Evolutionary conservation across 2,329 filamentous ascomycete genomes (phyloP), one percentile per base, ranked within the genome.

Genomic region (Botrytis tulipae): DNA sequence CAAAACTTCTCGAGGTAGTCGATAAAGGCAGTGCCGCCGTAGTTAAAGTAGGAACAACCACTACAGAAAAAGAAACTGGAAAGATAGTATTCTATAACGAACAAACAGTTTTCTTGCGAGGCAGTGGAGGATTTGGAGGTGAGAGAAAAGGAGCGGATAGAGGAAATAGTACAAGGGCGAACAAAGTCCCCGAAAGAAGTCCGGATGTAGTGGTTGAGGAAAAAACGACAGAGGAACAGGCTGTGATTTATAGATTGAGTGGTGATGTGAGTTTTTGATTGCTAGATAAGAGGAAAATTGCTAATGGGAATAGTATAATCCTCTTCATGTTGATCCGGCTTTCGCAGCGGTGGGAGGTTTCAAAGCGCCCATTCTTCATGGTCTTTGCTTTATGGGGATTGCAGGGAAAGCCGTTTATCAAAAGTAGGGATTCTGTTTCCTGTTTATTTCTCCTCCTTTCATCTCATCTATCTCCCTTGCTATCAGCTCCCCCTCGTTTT

Each of bases 61-160:
- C 96, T 63, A 90, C 94, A 82, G 90, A 97, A 81, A 93, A 93
- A 74, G 91, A 89, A 78, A 96, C 91, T 0, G 93, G 94, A 78
- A 93, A 97, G 82, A 92, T 97, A 74, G 85, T 99, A 76, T 98
- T 98, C 85, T 98, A 98, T 87, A 98, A 98, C 84, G 96, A 99
- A 84, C 90, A 89, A 76, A 95, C 92, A n/a, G 89, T 95, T 77
- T 98, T 99, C 86, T 90, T 99, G 77, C 91, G 95, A 74, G 95
- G 95, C 67, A 92, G 91, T 74, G 96, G 96, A 77, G 94, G 95
- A 72, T 98, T 98, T 80, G 94, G 92, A 73, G 96, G 96, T 14
- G 88, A 90, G 71, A 90, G 89, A 83, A 95, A 95, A 84, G 90
- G 91, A 40, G 81, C 84, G 29, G 92, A 97, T 80, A 89, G 96